A percentile compares a stretch with the other conserved stretches of the same genome.
These are phyloP conservation scores for Alternaria sp. DNA, from an alignment of 2,329 filamentous ascomycete species.

Conservation along the genomic window DNA sequence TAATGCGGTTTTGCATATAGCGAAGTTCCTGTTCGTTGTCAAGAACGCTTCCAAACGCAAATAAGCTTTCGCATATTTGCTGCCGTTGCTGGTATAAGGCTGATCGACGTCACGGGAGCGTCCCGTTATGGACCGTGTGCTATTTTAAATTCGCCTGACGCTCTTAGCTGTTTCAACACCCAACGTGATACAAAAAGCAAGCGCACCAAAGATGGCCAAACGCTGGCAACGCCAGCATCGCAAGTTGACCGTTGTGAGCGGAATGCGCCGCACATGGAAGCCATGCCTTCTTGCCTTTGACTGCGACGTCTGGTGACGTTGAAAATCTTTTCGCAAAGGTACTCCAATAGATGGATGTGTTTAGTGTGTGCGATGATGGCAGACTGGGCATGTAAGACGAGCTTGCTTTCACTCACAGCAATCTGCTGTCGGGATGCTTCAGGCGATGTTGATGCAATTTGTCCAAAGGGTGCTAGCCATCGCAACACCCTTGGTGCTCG, in stretches of 20 bases:
- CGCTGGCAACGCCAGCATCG: neutral
- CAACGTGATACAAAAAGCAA: slow-evolving; percentile 6
- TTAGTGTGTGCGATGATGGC: neutral
- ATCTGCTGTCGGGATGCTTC: neutral
- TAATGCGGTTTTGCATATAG: neutral
- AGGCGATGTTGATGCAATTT: neutral
- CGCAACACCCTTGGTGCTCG: neutral
- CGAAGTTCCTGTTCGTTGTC: neutral
- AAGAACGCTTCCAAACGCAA: neutral
- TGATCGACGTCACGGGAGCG: slow-evolving; percentile 7
- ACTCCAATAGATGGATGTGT: neutral
- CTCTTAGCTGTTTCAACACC: slow-evolving; percentile 8
- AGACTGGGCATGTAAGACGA: neutral
- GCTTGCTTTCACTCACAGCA: neutral
- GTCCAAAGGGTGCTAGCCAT: neutral
- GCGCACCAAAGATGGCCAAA: neutral
- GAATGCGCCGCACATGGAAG: neutral
- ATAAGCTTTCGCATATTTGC: slow-evolving; percentile 6
- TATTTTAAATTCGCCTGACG: slow-evolving; percentile 4
- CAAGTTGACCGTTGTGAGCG: neutral
- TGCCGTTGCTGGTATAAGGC: neutral
- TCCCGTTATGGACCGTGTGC: slow-evolving; percentile 1
- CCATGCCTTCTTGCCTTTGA: neutral
- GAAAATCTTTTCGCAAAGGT: neutral
- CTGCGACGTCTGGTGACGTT: neutral